Percentiles rank a stretch among this genome's conserved stretches.
phyloP scores from a whole-genome alignment of 2,329 filamentous ascomycete species.

The Raffaelea albimanens region DNA sequence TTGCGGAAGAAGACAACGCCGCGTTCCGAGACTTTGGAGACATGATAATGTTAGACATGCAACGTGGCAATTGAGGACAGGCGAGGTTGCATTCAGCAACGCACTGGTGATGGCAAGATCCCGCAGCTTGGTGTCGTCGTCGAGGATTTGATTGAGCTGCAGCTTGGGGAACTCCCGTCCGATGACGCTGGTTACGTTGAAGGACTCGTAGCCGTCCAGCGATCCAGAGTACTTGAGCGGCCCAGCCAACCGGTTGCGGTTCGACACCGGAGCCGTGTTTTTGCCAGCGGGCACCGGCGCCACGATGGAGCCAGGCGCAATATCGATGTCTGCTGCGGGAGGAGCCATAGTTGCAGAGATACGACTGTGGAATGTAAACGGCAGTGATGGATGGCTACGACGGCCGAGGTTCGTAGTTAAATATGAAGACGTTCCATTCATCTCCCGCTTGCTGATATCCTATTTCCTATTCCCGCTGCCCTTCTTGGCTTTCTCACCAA shows the following conservation, averaged over 20 bases:
- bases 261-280: background rate
- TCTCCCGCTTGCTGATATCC: too few species aligned
- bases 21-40: constrained; percentile 41
- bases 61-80: too few species aligned
- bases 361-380: too few species aligned
- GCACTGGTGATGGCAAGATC: constrained; percentile 21
- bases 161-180: constrained; percentile 29
- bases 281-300: background rate
- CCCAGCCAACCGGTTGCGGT: background rate
- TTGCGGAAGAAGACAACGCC: constrained; percentile 45
- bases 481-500: too few species aligned
- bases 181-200: constrained; percentile 33
- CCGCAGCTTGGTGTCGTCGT: constrained; percentile 20
- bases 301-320: background rate
- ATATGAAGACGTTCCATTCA: too few species aligned
- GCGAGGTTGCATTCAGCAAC: too few species aligned
- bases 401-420: background rate
- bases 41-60: background rate
- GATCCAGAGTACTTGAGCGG: constrained; percentile 18
- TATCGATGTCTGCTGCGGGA: background rate
- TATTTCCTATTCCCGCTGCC: too few species aligned
- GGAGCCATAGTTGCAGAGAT: background rate
- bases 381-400: too few species aligned
- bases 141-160: constrained; percentile 24
- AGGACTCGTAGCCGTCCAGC: constrained; percentile 20